Percentiles rank a stretch among this genome's conserved stretches.
These are phyloP conservation scores for Nepenthes mirabilis DNA, from an alignment of 148 eudicot species.

Conservation along the genomic window DNA sequence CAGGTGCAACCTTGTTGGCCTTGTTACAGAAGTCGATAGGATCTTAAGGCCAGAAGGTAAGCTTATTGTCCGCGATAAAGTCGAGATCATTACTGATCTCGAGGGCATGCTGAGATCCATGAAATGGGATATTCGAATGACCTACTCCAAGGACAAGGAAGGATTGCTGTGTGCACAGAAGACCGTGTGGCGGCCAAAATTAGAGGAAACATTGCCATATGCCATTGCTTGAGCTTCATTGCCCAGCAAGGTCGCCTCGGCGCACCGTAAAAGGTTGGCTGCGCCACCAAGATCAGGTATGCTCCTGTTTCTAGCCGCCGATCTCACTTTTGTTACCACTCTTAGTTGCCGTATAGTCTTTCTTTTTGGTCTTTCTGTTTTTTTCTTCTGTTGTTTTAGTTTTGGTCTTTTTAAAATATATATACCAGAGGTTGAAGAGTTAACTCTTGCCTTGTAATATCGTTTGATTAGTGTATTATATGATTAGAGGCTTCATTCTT, in stretches of 20 bases:
- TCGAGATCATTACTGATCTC: constrained; percentile 6
- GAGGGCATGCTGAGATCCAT: constrained; percentile 10
- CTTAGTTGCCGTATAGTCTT: not conserved
- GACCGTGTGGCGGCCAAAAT: constrained; percentile 12
- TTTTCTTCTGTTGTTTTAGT: not conserved
- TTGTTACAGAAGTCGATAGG: constrained; percentile 10
- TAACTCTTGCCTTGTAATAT: not conserved
- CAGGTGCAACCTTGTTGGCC: constrained; percentile 7
- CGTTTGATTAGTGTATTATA: not conserved
- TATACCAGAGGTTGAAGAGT: not conserved
- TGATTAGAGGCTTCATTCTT: not conserved
- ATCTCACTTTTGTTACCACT: not conserved
- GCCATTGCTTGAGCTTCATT: constrained; percentile 5
- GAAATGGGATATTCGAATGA: constrained; percentile 13
- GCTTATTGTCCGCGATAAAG: constrained; percentile 7
- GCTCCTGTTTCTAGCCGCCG: not conserved
- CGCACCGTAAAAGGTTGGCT: not conserved
- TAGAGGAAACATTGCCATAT: constrained; percentile 6
- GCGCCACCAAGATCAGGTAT: not conserved
- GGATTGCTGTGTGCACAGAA: constrained; percentile 13
- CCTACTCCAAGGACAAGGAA: constrained; percentile 11
- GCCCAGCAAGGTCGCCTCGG: not conserved
- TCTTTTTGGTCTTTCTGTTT: not conserved
- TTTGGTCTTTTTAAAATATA: not conserved
- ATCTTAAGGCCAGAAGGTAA: constrained; percentile 13